A percentile compares a stretch with the other conserved stretches of the same genome.
These are phyloP conservation scores for Telfairia occidentalis DNA, from an alignment of 331 rosid genomes.

Conservation along the genomic window DNA sequence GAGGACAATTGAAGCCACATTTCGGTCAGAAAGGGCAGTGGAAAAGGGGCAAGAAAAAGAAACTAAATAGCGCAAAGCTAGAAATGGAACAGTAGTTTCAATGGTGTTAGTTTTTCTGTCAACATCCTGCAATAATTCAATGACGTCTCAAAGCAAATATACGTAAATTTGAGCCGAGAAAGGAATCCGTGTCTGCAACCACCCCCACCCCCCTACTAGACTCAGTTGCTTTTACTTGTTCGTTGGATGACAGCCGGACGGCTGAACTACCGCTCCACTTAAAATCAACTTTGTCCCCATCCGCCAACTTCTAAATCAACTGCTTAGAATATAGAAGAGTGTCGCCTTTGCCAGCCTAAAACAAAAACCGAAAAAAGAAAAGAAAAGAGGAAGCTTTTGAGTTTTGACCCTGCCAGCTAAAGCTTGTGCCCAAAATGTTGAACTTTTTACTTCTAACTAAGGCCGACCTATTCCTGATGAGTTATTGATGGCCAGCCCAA, in stretches of 20 bases:
- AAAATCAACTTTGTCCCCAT: neutral
- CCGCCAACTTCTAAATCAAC: neutral
- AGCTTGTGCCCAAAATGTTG: neutral
- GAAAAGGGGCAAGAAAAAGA: neutral
- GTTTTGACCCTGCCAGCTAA: neutral
- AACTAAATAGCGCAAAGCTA: neutral
- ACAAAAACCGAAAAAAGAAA: neutral
- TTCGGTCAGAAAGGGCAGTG: neutral
- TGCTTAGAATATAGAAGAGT: neutral
- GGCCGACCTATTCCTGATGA: neutral
- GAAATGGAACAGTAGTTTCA: constrained; percentile 3
- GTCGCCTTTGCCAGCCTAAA: neutral
- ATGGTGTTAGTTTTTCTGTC: constrained; percentile 30
- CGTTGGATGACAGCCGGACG: constrained; percentile 9
- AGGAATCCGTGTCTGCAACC: constrained; percentile 13
- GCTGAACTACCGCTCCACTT: neutral
- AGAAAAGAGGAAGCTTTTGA: neutral
- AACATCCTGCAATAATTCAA: constrained; percentile 5
- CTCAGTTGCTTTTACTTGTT: neutral
- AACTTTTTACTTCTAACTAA: neutral
- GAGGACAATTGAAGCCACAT: neutral
- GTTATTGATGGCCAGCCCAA: neutral
- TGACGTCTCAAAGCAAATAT: neutral
- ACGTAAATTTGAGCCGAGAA: neutral
- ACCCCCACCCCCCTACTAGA: neutral